These are phyloP conservation scores for Ophiognomonia clavigignenti-juglandacearum DNA, from an alignment of 2,329 filamentous ascomycete species.

Conservation along the genomic window DNA sequence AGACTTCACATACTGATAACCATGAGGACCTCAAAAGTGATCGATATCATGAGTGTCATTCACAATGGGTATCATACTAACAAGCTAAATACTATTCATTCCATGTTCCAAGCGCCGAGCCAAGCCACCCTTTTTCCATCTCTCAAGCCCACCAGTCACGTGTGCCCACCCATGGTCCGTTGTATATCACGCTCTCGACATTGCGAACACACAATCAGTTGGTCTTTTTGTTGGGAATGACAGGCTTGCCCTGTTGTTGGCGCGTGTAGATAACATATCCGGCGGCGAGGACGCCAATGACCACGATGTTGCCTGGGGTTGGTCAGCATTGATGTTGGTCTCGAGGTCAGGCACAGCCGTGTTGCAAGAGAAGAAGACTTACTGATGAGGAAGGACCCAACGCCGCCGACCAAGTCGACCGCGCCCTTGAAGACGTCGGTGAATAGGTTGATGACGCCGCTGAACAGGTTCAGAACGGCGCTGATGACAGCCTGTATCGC, in stretches of 20 bases:
- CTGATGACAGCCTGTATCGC: constrained; percentile 29
- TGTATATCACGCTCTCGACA: too few species aligned
- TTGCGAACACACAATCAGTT: constrained; percentile 4
- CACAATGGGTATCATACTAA: too few species aligned
- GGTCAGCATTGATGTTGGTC: too few species aligned
- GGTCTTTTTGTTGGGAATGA: constrained; percentile 17
- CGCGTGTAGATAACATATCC: constrained; percentile 28
- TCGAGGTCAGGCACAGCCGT: too few species aligned
- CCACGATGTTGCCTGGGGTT: constrained; percentile 34
- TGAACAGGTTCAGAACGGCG: constrained; percentile 31
- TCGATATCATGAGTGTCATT: too few species aligned
- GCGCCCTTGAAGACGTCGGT: constrained; percentile 31
- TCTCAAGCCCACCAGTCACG: too few species aligned
- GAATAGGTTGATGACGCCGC: constrained; percentile 30
- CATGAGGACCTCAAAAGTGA: too few species aligned
- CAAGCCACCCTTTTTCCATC: too few species aligned
- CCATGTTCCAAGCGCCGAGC: too few species aligned
- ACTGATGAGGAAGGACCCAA: constrained; percentile 36
- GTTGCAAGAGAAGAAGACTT: constrained; percentile 15
- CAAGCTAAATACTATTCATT: too few species aligned
- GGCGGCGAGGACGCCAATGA: constrained; percentile 29
- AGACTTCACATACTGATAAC: too few species aligned
- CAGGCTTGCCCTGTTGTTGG: constrained; percentile 19
- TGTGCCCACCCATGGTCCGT: too few species aligned
- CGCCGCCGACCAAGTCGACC: constrained; percentile 32